Evolutionary conservation across 1,284 basidiomycete species (phyloP).

Genomic region (Thelephora terrestris): DNA sequence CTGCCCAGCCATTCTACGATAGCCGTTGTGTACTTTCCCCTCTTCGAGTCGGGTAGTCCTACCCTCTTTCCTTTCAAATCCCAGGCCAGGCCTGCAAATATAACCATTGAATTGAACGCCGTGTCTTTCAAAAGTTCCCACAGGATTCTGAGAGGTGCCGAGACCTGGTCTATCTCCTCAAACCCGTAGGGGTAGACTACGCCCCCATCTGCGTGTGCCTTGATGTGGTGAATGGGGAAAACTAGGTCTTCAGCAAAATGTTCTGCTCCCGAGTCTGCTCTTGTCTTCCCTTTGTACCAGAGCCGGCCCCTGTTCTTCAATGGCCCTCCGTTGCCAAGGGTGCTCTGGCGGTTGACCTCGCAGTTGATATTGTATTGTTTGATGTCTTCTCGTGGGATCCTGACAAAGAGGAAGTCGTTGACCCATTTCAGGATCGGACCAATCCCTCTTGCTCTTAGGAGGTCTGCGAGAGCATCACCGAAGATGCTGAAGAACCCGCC

Average conservation of each 20-base stretch:
- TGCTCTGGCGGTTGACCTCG: not conserved
- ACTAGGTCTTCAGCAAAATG: conserved; percentile 12
- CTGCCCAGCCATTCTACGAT: conserved; percentile 2
- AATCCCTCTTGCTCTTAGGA: conserved; percentile 20
- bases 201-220: not conserved
- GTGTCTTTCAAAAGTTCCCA: conserved; percentile 13
- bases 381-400: no score
- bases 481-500: conserved; percentile 23
- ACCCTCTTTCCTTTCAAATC: conserved; percentile 3
- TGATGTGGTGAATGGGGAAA: not conserved
- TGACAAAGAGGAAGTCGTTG: conserved; percentile 30
- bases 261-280: conserved; percentile 7
- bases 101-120: conserved; percentile 4
- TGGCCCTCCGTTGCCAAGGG: conserved; percentile 12
- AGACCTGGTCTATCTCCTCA: conserved; percentile 8
- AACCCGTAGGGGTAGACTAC: conserved; percentile 1
- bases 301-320: not conserved
- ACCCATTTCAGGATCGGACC: conserved; percentile 30
- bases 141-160: conserved; percentile 9
- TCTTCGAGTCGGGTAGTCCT: conserved; percentile 3
- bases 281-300: conserved; percentile 4
- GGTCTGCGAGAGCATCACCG: conserved; percentile 20
- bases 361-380: conserved; percentile 16
- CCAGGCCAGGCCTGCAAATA: conserved; percentile 13
- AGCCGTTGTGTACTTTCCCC: conserved; percentile 3